Evolutionary conservation across 371 early-diverging fungal species (phyloP), one percentile per base, ranked within the genome.

Genomic region (Mucor plumbeus): DNA sequence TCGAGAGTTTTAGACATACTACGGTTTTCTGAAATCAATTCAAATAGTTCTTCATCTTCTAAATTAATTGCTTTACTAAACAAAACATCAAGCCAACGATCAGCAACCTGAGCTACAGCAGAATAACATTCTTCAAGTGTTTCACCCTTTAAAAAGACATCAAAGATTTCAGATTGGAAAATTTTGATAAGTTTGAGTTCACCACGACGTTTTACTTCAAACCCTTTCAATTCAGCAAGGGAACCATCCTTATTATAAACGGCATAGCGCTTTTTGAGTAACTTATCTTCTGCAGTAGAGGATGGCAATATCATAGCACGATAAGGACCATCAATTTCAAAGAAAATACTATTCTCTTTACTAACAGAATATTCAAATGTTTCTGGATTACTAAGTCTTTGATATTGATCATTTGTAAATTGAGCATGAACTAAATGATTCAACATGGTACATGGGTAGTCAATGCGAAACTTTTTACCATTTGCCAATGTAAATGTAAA

Each of bases 281-380:
- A 80, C 77, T 96, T 98, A 76, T 98, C 98, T 73, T 95, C 99
- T 70, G 97, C 97, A 34, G 94, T 96, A 39, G 99, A 97, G 5
- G 99, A 85, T 10, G 99, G 99, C 58, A 99, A 75, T 60, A 99
- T 94, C 99, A 99, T 99, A 26, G 99, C 99, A 35, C 94, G 91
- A 77, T 99, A 99, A 11, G 99, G 99, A 7, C 99, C 99, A 75
- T 99, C 99, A 47, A 99, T 97, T 82, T 99, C 99, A 73, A 99
- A 99, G 70, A 97, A 96, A 61, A 99, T 99, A 78, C 93, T 92
- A 86, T 99, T 99, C 67, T 99, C 98, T 59, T 89, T 87, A 54
- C 83, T 87, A 6, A 84, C 88, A 31, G 78, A 64, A 75, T 97
- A 99, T 63, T 87, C 84, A 43, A 83, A 74, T 3, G 77, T 85